Evolutionary conservation across 768 basidiomycete species (phyloP).

Genomic region (Fistulinella prunicolor): DNA sequence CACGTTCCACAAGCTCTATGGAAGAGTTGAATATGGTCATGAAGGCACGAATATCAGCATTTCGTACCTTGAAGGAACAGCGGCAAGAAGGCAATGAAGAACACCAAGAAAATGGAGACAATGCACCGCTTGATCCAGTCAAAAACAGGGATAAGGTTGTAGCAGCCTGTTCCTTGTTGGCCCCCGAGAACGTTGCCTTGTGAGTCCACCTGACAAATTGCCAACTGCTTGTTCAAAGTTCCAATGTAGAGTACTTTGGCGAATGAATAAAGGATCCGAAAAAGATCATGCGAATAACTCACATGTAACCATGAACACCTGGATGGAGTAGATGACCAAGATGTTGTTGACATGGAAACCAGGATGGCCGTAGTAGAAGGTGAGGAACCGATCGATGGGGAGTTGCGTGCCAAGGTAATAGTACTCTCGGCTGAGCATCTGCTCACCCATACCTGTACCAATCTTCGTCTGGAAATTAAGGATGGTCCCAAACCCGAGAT

Average conservation of each 20-base stretch:
- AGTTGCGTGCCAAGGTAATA: conserved; percentile 98
- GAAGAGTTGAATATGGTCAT: conserved; percentile 3
- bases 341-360: conserved; percentile 99
- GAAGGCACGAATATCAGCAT: background rate
- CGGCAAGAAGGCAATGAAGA: conserved; percentile 96
- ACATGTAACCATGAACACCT: conserved; percentile 96
- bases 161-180: conserved; percentile 77
- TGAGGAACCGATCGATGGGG: conserved; percentile 97
- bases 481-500: conserved; percentile 98
- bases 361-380: conserved; percentile 99
- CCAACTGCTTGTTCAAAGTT: conserved; percentile 90
- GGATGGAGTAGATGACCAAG: conserved; percentile 96
- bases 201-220: conserved; percentile 84
- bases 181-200: conserved; percentile 75
- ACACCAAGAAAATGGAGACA: conserved; percentile 97
- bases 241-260: conserved; percentile 84
- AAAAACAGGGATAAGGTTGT: conserved; percentile 94
- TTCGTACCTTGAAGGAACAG: conserved; percentile 88
- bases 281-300: conserved; percentile 34
- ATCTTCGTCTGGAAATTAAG: conserved; percentile 99
- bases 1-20: conserved; percentile 91
- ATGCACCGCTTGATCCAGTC: conserved; percentile 98
- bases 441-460: conserved; percentile 99
- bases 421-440: conserved; percentile 99
- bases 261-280: conserved; percentile 6